Evolutionary conservation across 176 grass and related monocot genomes (phyloP), one percentile per base, ranked within the genome.

Genomic region (Puya raimondii): DNA sequence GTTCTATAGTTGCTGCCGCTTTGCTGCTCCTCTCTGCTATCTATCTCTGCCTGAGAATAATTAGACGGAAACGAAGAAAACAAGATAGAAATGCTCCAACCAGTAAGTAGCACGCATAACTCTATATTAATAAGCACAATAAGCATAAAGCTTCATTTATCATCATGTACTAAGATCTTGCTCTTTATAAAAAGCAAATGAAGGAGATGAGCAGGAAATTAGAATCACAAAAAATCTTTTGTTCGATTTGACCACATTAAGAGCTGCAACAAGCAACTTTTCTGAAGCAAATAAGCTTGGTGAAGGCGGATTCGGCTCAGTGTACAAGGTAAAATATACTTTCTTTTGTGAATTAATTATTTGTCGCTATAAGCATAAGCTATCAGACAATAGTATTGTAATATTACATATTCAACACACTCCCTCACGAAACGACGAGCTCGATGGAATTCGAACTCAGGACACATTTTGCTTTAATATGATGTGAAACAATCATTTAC

Each of bases 261-360:
- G 23, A 74, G 63, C 61, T 27, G 89, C 89, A 2, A 88, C 89
- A 0, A 12, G 68, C 52, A 80, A 88, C 53, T 91, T 91, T 17
- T 83, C 82, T 3, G 79, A 91, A 51, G 72, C 68, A 51, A 88
- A 92, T 18, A 83, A 75, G 59, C 81, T 92, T 1, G 82, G 85
- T 10, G 23, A 85, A 83, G 82, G 88, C 18, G 84, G 84, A 21
- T 91, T 87, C 50, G 88, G 88, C 0, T 68, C 78, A 2, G 88
- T 88, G 0, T 88, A 91, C 51, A 88, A 88, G 81, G 85, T 29
- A 29, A 29, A 29, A 29, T 29, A 29, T 91, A 78, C 53, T 10
- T 3, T 50, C 20, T 1, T 27, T 27, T 27, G 26, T 27, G 26
- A 27, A 27, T 27, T 27, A 27, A 27, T 3, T 27, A 27, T 3